Base-by-base conservation (phyloP, 2,329 filamentous ascomycete species). In the Neodidymelliopsis sp. region DNA sequence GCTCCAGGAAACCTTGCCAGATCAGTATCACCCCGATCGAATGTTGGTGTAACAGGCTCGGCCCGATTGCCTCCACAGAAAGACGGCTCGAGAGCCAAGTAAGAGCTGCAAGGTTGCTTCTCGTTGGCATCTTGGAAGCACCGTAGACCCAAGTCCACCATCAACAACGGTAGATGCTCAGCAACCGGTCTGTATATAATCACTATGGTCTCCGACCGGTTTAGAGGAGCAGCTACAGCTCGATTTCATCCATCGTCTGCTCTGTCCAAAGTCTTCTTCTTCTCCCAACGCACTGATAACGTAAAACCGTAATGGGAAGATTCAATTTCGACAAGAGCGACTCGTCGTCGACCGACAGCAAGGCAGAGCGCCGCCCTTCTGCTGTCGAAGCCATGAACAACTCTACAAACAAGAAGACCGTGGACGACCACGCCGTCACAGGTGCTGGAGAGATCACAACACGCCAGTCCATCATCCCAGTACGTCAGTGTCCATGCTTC, bases 391-490 rank as follows among this genome's bases (percentile, higher is more conserved):
- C 57, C 6, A 54, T 60, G 16, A 52, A 50, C 12, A 49, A 54
- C 27, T 34, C 46, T 16, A 49, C 45, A n/a, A 41, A 49, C 12
- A 53, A 57, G 33, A 42, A 56, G 33, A 57, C 53, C 19, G 56
- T 64, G 13, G 54, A 58, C 35, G 59, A 65, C 28, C 57, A 60
- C 31, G 56, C 44, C 9, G 56, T 65, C 16, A 65, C 60, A 10
- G 57, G 59, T 35, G 61, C 61, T 35, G 56, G 53, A 18, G 49
- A 61, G 43, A 63, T 84, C 39, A 83, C 82, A 0, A 77, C 76
- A 0, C 66, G 71, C 7, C 86, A 90, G 53, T 88, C 86, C 0
- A 77, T 88, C 63, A 86, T 84, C 19, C 47, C 47, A 16, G 47
- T 50, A 50, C 4, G 47, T 40, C 25, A 10, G 15, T 11, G 2